phyloP scores from a whole-genome alignment of 495 filamentous ascomycete species.

The Annulohypoxylon moriforme region DNA sequence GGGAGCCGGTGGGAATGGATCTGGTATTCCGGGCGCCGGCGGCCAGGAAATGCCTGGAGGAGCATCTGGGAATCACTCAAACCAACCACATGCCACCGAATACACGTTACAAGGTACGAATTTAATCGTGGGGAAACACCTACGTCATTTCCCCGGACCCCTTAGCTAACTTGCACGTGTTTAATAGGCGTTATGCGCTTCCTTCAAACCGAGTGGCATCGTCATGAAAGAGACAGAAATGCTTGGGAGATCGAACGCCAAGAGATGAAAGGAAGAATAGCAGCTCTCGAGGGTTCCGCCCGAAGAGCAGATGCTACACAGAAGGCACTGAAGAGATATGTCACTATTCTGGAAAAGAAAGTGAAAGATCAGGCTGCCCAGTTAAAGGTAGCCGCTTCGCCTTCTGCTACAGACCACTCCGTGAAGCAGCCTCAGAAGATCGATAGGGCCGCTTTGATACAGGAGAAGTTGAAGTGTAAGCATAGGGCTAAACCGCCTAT shows the following conservation, averaged over 20 bases:
- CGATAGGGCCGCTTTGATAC: conserved; percentile 58
- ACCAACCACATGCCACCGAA: conserved; percentile 87
- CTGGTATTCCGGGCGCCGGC: conserved; percentile 34
- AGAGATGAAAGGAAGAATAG: conserved; percentile 98
- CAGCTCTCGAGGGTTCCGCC: conserved; percentile 89
- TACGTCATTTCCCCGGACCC: neutral
- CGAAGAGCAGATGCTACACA: conserved; percentile 86
- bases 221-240: conserved; percentile 97
- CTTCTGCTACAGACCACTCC: conserved; percentile 44
- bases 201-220: conserved; percentile 98
- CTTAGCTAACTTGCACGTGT: conserved; percentile 29
- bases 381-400: conserved; percentile 49
- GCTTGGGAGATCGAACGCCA: conserved; percentile 99
- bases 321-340: conserved; percentile 87
- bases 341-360: conserved; percentile 89
- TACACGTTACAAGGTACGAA: conserved; percentile 93
- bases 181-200: conserved; percentile 95
- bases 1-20: conserved; percentile 45
- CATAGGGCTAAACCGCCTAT: neutral
- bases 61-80: conserved; percentile 38
- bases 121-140: neutral
- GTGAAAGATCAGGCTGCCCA: conserved; percentile 75
- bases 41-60: conserved; percentile 47
- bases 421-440: conserved; percentile 55
- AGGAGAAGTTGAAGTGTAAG: conserved; percentile 61